Base-by-base conservation (phyloP, 805 yeast species). In the Lipomyces lipofer region DNA sequence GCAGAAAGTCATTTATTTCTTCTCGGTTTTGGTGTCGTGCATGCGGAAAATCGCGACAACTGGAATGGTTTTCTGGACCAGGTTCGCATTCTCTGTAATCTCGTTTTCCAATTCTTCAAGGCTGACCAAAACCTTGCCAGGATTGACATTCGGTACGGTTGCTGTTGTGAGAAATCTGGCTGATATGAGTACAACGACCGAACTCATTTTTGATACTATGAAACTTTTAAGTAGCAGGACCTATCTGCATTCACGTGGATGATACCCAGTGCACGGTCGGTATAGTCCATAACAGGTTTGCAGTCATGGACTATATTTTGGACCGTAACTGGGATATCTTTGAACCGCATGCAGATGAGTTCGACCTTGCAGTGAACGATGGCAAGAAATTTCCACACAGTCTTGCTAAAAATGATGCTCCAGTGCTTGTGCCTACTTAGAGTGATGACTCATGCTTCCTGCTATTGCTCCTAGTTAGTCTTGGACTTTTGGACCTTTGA, bases 231-330 rank as follows among this genome's bases (percentile, higher is more conserved):
- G 12, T 12, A 6, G 36, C 36, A 32, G 36, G 15, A 29, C 12
- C 36, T 32, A 32, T 8, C 7, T 32, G 36, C 36, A 32, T 32
- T 32, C n/a, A 32, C 36, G 36, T 32, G 4, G 2, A 12, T 32
- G n/a, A 32, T 32, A 32, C 15, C 36, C 36, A 32, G 36, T 32
- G 36, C 36, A 32, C 36, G 36, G 36, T 32, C n/a, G 36, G 36
- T 32, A 32, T 32, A 32, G n/a, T 32, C 36, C 36, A 32, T 9
- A 32, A 32, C 36, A 32, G 36, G 13, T 32, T 32, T 9, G 12
- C 36, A 32, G 36, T 19, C 36, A 32, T 32, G 36, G 36, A 32
- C n/a, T 32, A 12, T 32, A 32, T 32, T 32, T 2, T 32, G 36
- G 36, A 32, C 36, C 36, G 36, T 32, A 32, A 32, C 19, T 32